These are phyloP conservation scores for Imleria badia DNA, from an alignment of 768 basidiomycete genomes.

Conservation along the genomic window DNA sequence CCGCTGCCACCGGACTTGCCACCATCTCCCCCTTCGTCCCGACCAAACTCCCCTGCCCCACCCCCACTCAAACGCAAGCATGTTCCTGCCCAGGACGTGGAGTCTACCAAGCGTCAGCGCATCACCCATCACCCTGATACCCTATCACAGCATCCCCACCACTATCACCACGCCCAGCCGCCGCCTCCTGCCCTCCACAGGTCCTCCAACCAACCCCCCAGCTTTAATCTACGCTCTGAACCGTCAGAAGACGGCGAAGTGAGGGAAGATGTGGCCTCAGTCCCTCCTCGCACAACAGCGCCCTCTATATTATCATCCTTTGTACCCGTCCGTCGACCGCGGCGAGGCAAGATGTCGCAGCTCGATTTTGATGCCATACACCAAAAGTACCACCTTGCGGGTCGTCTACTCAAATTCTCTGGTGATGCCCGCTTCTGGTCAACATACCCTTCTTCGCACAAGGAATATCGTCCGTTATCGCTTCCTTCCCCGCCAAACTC, in stretches of 20 bases:
- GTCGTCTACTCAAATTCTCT: conserved; percentile 79
- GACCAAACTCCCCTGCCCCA: conserved; percentile 41
- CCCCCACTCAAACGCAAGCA: conserved; percentile 40
- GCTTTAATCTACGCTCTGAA: conserved; percentile 36
- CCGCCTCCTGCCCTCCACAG: conserved; percentile 18
- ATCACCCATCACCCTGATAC: conserved; percentile 23
- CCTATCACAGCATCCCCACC: conserved; percentile 29
- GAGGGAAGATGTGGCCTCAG: conserved; percentile 36
- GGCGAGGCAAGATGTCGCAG: conserved; percentile 51
- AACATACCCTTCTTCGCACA: conserved; percentile 62
- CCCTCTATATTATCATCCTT: conserved; percentile 33
- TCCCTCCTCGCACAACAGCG: conserved; percentile 24
- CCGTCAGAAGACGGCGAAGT: conserved; percentile 49
- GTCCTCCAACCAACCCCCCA: conserved; percentile 23
- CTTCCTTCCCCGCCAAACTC: conserved; percentile 67
- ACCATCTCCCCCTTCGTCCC: conserved; percentile 46
- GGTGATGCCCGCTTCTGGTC: conserved; percentile 80
- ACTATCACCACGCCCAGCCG: conserved; percentile 29
- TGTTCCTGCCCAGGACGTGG: conserved; percentile 25
- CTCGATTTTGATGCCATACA: conserved; percentile 60
- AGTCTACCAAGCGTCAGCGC: conserved; percentile 34
- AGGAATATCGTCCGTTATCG: conserved; percentile 60
- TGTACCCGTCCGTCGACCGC: conserved; percentile 66
- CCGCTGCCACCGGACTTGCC: conserved; percentile 46
- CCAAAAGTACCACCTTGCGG: conserved; percentile 66